phyloP scores from a whole-genome alignment of 768 basidiomycete species.

The Pleurotus salmoneostramineus region DNA sequence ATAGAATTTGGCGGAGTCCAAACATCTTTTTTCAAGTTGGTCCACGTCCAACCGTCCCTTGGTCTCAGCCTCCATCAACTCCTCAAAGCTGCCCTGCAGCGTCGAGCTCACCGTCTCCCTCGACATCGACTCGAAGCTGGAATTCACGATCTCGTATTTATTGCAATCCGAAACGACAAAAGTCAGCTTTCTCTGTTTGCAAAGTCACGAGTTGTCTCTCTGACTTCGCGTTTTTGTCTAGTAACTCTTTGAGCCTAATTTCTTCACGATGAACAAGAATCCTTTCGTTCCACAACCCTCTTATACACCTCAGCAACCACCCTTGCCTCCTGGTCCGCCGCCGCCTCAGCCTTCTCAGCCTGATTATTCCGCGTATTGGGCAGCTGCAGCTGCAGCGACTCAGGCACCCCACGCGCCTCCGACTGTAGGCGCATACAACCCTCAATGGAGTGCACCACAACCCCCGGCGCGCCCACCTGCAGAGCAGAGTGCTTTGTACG shows the following conservation, averaged over 20 bases:
- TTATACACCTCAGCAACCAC: conserved; percentile 70
- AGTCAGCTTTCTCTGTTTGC: no score
- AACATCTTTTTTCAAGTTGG: background rate
- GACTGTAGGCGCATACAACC: conserved; percentile 46
- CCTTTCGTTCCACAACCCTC: conserved; percentile 70
- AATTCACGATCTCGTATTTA: no score
- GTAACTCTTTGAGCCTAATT: no score
- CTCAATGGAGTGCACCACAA: conserved; percentile 66
- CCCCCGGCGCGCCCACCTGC: conserved; percentile 58
- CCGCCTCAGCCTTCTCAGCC: conserved; percentile 63
- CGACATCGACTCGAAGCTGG: no score
- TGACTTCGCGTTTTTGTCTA: no score
- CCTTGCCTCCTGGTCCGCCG: conserved; percentile 76
- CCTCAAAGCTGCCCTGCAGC: no score
- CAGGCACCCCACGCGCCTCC: conserved; percentile 49
- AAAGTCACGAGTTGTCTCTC: no score
- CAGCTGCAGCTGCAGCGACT: conserved; percentile 47
- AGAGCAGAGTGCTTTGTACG: conserved; percentile 83
- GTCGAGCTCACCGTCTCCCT: no score
- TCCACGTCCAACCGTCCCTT: background rate
- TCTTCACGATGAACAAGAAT: conserved; percentile 70
- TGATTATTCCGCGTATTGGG: conserved; percentile 80
- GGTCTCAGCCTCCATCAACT: no score
- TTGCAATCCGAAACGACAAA: no score
- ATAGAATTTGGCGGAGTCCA: background rate